A percentile compares a stretch with the other conserved stretches of the same genome.
Conservation (phyloP, 371 early-diverging fungal genomes). For the Umbelopsis sp. region DNA sequence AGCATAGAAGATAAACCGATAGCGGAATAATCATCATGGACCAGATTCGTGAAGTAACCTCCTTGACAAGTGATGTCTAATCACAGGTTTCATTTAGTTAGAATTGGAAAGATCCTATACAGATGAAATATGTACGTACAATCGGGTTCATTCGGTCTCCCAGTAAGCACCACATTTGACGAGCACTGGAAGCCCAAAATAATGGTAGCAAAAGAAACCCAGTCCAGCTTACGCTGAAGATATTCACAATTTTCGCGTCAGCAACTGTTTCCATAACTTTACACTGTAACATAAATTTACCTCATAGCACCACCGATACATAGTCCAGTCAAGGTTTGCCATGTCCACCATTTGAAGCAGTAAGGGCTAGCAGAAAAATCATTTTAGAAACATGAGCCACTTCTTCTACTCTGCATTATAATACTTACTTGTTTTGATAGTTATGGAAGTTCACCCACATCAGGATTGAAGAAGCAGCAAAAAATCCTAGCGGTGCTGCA, state of each 20-base stretch:
- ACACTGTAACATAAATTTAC: conserved; percentile 12
- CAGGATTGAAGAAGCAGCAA: conserved; percentile 67
- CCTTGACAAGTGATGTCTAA: conserved; percentile 29
- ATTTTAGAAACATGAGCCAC: no score
- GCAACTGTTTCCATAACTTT: no score
- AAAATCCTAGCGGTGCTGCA: conserved; percentile 82
- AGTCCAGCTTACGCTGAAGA: conserved; percentile 38
- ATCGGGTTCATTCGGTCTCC: conserved; percentile 64
- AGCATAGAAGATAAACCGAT: conserved; percentile 75
- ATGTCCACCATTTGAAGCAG: conserved; percentile 57
- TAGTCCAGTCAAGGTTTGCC: conserved; percentile 67
- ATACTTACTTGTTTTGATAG: conserved; percentile 47
- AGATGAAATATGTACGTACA: conserved; percentile 25
- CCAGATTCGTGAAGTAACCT: conserved; percentile 60
- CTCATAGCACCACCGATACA: conserved; percentile 33
- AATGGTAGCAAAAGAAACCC: conserved; percentile 25
- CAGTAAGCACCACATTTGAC: conserved; percentile 83
- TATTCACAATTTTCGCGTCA: not conserved
- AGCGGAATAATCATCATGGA: conserved; percentile 82
- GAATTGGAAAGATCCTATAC: not conserved
- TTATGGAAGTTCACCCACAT: conserved; percentile 80
- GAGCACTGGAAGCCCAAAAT: conserved; percentile 63
- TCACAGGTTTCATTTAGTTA: not conserved
- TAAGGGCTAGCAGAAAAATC: conserved; percentile 37
- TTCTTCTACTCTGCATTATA: not conserved